Evolutionary conservation across 306 rosid species (phyloP).

Genomic region (Vachellia collinsii): DNA sequence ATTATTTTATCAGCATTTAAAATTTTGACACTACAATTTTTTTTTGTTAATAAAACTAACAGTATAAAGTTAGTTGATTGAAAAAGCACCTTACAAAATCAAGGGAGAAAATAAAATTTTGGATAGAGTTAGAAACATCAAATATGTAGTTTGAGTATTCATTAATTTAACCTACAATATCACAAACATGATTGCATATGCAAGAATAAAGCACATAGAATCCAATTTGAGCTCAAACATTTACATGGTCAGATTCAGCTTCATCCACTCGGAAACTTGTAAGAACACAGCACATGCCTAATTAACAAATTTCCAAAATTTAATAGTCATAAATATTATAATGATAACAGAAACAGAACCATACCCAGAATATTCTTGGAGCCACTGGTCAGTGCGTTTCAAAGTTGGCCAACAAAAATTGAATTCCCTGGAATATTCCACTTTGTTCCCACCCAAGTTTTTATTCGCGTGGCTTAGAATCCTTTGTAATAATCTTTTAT

Average conservation of each 20-base stretch:
- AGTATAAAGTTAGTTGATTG: too few species aligned
- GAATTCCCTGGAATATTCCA: constrained; percentile 48
- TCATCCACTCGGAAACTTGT: neutral
- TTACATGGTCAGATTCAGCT: neutral
- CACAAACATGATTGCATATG: neutral
- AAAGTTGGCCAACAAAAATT: constrained; percentile 22
- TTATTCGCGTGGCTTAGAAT: neutral
- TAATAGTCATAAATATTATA: neutral
- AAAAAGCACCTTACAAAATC: too few species aligned
- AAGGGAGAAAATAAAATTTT: too few species aligned
- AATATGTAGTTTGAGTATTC: neutral
- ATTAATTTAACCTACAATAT: neutral
- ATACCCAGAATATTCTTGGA: constrained; percentile 39
- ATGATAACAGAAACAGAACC: constrained; percentile 6
- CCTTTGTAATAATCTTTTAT: neutral
- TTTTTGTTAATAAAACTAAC: too few species aligned
- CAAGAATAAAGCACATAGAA: neutral
- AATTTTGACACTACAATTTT: too few species aligned
- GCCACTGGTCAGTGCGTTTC: neutral
- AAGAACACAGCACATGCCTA: constrained; percentile 13
- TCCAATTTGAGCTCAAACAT: constrained; percentile 18
- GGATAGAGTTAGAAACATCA: too few species aligned
- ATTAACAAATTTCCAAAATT: neutral
- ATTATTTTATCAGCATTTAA: too few species aligned
- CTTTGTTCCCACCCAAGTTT: constrained; percentile 32